Conservation (phyloP, 2,329 filamentous ascomycete species). For the Pyrenophora seminiperda region DNA sequence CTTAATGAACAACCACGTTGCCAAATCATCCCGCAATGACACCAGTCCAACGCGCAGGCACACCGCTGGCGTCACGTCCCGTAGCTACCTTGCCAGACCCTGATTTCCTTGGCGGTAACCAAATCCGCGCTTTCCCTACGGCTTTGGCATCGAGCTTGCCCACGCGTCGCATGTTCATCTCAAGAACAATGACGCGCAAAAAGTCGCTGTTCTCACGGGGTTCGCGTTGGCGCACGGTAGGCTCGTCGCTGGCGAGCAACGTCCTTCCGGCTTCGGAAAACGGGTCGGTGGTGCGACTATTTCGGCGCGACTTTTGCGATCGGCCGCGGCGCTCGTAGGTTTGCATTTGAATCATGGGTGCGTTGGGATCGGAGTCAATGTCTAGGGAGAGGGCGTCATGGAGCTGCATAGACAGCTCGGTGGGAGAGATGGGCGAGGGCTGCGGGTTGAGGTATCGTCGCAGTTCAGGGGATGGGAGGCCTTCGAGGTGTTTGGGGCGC, state of each 20-base stretch:
- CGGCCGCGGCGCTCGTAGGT: conserved; percentile 58
- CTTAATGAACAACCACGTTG: conserved; percentile 3
- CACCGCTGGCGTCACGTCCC: conserved; percentile 30
- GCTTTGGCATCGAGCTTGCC: conserved; percentile 64
- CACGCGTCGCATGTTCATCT: conserved; percentile 70
- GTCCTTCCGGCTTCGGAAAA: conserved; percentile 52
- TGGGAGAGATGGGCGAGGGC: conserved; percentile 46
- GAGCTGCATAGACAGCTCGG: conserved; percentile 48
- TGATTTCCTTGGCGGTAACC: conserved; percentile 62
- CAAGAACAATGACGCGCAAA: conserved; percentile 66
- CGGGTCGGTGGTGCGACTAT: conserved; percentile 42
- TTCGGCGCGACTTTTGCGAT: conserved; percentile 32
- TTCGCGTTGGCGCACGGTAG: conserved; percentile 62
- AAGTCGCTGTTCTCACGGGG: conserved; percentile 68
- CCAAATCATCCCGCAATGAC: conserved; percentile 24
- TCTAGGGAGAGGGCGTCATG: conserved; percentile 46
- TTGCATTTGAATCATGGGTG: conserved; percentile 66
- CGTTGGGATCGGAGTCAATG: conserved; percentile 47
- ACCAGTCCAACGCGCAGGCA: conserved; percentile 47
- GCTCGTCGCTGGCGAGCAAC: conserved; percentile 45
- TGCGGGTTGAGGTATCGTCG: conserved; percentile 66
- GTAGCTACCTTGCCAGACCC: conserved; percentile 35
- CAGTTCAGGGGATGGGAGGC: conserved; percentile 61
- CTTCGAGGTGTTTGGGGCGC: conserved; percentile 60
- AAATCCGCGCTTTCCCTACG: conserved; percentile 62